A percentile compares a stretch with the other conserved stretches of the same genome.
phyloP scores from a whole-genome alignment of 768 basidiomycete genomes.

The Russula sp. region DNA sequence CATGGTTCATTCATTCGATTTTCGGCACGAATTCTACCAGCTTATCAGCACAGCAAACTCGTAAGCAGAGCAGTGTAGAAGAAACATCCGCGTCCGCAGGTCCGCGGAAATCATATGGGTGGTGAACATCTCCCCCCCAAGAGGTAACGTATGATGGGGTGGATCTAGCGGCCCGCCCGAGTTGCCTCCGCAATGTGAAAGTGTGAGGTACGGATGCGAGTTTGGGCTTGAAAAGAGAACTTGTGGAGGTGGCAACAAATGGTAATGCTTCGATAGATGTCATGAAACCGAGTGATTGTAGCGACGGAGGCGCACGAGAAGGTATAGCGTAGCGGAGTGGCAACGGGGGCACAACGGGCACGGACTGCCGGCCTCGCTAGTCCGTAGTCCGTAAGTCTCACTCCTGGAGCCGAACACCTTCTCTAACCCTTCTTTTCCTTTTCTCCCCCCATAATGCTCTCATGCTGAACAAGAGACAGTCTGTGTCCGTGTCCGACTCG shows the following conservation, averaged over 20 bases:
- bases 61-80: neutral
- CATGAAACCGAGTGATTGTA: too few relatives aligned
- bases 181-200: too few relatives aligned
- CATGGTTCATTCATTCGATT: neutral
- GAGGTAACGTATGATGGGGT: neutral
- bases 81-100: neutral
- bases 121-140: too few relatives aligned
- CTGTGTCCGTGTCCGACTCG: neutral
- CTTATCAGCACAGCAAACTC: neutral
- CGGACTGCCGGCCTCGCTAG: too few relatives aligned
- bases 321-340: too few relatives aligned
- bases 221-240: too few relatives aligned
- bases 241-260: too few relatives aligned
- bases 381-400: too few relatives aligned
- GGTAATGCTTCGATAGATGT: too few relatives aligned
- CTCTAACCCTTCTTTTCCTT: neutral
- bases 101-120: neutral
- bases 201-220: too few relatives aligned
- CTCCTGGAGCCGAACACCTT: neutral
- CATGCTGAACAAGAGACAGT: slow-evolving; percentile 12
- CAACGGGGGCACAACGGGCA: too few relatives aligned
- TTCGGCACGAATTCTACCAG: neutral
- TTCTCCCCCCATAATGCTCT: neutral
- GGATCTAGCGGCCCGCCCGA: neutral
- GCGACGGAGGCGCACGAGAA: too few relatives aligned